These are phyloP conservation scores for Penicillium sp. DNA, from an alignment of 2,329 filamentous ascomycete species.

Conservation along the genomic window DNA sequence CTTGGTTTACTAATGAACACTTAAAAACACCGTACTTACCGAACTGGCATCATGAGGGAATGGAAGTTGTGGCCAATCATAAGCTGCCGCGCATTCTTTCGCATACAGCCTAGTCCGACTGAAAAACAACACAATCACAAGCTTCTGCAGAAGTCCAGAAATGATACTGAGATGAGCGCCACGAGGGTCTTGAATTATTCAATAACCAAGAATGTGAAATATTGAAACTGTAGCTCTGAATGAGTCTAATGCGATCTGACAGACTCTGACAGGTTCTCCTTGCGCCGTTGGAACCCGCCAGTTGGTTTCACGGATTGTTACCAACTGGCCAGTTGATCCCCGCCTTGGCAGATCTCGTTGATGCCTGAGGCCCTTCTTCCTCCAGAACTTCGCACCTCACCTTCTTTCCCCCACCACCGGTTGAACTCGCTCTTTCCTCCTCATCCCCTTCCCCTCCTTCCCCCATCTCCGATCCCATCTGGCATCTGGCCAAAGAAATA, in stretches of 20 bases:
- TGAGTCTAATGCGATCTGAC: background rate
- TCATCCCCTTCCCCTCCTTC: slow-evolving; percentile 22
- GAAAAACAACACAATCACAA: background rate
- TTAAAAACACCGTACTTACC: background rate
- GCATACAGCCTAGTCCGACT: background rate
- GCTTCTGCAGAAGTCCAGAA: background rate
- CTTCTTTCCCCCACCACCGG: background rate
- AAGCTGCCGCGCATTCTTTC: background rate
- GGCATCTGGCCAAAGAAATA: slow-evolving; percentile 45
- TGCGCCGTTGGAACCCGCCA: background rate
- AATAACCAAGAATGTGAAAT: background rate
- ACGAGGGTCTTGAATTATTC: background rate
- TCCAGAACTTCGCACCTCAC: slow-evolving; percentile 26
- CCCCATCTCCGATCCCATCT: slow-evolving; percentile 17
- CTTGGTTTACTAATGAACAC: background rate
- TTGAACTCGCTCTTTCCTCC: slow-evolving; percentile 12
- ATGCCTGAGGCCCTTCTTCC: slow-evolving; percentile 24
- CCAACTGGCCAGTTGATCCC: slow-evolving; percentile 17
- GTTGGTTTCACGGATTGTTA: background rate
- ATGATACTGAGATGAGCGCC: background rate
- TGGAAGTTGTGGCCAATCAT: background rate
- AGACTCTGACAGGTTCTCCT: background rate
- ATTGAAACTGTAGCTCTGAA: background rate
- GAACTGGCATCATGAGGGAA: background rate
- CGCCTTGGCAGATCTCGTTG: background rate